Percentiles rank a stretch among this genome's conserved stretches.
These are phyloP conservation scores for Aurantiochytrium sp. DNA, from an alignment of 108 stramenopile genomes.

Conservation along the genomic window DNA sequence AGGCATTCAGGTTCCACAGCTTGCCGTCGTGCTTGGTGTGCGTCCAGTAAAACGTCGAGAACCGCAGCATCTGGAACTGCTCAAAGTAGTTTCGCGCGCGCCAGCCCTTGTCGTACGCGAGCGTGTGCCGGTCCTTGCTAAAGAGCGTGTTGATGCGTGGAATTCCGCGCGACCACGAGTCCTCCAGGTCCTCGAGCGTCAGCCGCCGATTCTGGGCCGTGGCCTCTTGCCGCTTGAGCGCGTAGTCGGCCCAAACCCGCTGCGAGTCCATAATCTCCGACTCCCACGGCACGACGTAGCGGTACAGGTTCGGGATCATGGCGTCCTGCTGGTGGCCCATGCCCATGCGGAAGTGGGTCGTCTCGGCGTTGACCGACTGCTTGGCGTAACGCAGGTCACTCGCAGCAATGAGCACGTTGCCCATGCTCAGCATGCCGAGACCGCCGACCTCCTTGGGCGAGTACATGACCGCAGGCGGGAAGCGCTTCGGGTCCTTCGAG, in stretches of 20 bases:
- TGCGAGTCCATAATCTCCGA: slow-evolving; percentile 97
- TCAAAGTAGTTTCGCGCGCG: slow-evolving; percentile 93
- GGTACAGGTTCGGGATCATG: slow-evolving; percentile 95
- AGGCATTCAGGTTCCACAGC: slow-evolving; percentile 98
- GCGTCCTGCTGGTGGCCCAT: slow-evolving; percentile 97
- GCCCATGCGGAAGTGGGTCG: slow-evolving; percentile 96
- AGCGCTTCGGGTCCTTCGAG: slow-evolving; percentile 93
- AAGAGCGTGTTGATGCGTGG: slow-evolving; percentile 99
- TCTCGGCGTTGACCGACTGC: slow-evolving; percentile 87
- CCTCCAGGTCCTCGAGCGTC: slow-evolving; percentile 97
- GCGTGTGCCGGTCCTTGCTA: slow-evolving; percentile 81
- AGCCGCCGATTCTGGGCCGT: slow-evolving; percentile 95
- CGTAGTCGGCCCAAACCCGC: slow-evolving; percentile 99
- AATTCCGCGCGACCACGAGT: slow-evolving; percentile 98
- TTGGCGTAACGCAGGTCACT: slow-evolving; percentile 96
- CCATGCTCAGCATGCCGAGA: slow-evolving; percentile 98
- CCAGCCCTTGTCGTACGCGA: slow-evolving; percentile 98
- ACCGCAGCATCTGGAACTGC: slow-evolving; percentile 88
- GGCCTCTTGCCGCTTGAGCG: slow-evolving; percentile 97
- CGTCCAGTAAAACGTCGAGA: slow-evolving; percentile 99
- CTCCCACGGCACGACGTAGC: slow-evolving; percentile 98
- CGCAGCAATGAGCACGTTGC: slow-evolving; percentile 97
- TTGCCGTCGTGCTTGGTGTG: slow-evolving; percentile 98
- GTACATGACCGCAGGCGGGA: slow-evolving; percentile 64
- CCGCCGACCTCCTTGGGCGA: slow-evolving; percentile 96